Evolutionary conservation across 306 rosid species (phyloP).

Genomic region (Fagus sylvatica): DNA sequence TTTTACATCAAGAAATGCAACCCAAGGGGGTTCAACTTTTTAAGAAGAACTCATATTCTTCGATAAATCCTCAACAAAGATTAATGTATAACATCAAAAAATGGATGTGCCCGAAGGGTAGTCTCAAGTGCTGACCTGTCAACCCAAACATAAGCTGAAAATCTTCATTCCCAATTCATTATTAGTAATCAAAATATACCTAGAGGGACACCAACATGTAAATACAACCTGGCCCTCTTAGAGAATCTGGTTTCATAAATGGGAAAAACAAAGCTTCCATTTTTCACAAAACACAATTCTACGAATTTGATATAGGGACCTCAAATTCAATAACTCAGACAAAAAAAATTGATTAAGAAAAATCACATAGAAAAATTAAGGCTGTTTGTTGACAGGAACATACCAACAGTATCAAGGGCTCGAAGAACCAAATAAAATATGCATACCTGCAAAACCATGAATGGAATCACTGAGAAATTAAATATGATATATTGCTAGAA

Average conservation of each 20-base stretch:
- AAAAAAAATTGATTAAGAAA: neutral
- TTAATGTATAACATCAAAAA: neutral
- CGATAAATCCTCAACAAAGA: neutral
- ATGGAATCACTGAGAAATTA: neutral
- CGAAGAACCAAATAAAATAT: constrained; percentile 91
- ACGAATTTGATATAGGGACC: neutral
- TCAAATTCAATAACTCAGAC: neutral
- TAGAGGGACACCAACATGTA: neutral
- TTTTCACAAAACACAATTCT: neutral
- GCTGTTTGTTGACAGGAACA: constrained; percentile 33
- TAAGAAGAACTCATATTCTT: neutral
- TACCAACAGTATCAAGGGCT: constrained; percentile 97
- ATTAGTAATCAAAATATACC: neutral
- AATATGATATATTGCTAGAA: neutral
- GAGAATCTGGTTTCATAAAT: neutral
- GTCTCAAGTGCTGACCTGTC: neutral
- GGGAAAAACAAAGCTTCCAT: neutral
- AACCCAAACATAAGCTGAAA: neutral
- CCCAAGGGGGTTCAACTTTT: neutral
- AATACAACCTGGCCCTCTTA: neutral
- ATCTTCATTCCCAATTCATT: constrained; percentile 1
- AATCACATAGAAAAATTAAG: neutral
- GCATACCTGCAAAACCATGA: constrained; percentile 72
- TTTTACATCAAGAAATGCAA: neutral
- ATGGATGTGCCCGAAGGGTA: neutral